Evolutionary conservation across 352 stramenopile genomes (phyloP).

Genomic region (Pythium aphanidermatum): DNA sequence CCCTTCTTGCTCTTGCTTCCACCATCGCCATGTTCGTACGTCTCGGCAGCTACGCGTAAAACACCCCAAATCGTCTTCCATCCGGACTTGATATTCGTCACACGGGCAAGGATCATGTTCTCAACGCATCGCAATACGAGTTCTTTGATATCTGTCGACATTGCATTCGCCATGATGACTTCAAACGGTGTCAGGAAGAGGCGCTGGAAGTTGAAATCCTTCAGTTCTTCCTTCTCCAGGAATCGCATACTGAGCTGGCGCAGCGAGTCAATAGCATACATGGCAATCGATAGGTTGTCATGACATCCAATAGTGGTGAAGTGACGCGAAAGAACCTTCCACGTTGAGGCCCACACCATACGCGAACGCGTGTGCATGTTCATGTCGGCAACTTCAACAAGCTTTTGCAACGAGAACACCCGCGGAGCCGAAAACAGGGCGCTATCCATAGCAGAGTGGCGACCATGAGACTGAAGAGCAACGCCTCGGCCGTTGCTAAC

Average conservation of each 20-base stretch:
- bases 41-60: conserved; percentile 81
- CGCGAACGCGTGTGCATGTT: conserved; percentile 97
- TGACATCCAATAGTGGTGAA: conserved; percentile 97
- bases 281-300: conserved; percentile 94
- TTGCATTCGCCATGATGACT: conserved; percentile 87
- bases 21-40: conserved; percentile 50
- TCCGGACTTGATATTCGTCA: conserved; percentile 86
- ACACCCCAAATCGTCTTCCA: conserved; percentile 95
- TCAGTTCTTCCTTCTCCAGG: conserved; percentile 96
- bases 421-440: conserved; percentile 67
- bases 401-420: conserved; percentile 98
- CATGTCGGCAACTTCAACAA: conserved; percentile 99
- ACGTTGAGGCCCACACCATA: conserved; percentile 98
- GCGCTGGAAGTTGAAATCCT: conserved; percentile 99
- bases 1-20: conserved; percentile 1
- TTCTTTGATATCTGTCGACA: conserved; percentile 81
- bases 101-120: conserved; percentile 88
- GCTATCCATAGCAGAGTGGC: conserved; percentile 10
- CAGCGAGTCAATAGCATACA: conserved; percentile 99
- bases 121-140: conserved; percentile 90
- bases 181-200: conserved; percentile 98
- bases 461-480: conserved; percentile 13
- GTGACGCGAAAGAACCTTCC: conserved; percentile 95
- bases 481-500: conserved; percentile 35
- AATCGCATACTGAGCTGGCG: conserved; percentile 99